Percentiles rank a stretch among this genome's conserved stretches.
These are phyloP conservation scores for Colletotrichum phormii DNA, from an alignment of 2,329 filamentous ascomycete species.

Conservation along the genomic window DNA sequence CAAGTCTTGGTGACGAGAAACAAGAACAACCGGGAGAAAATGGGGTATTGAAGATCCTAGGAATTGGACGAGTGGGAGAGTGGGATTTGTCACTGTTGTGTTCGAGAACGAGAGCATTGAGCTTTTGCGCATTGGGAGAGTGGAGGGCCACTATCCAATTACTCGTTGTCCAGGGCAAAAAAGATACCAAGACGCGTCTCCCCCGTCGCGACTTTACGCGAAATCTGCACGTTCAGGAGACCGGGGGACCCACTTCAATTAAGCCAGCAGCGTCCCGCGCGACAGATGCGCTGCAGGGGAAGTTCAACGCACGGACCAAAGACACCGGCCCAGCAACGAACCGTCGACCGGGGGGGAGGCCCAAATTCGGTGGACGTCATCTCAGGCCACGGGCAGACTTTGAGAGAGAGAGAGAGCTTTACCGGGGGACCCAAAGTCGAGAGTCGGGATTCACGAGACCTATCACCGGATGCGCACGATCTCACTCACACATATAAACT, in stretches of 20 bases:
- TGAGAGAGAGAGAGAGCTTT: conserved; percentile 12
- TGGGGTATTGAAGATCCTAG: conserved; percentile 11
- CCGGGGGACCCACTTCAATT: conserved; percentile 32
- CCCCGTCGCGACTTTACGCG: conserved; percentile 37
- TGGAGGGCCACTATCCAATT: conserved; percentile 5
- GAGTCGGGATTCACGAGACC: background rate
- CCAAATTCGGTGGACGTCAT: conserved; percentile 37
- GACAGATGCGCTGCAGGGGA: background rate
- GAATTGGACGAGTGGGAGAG: conserved; percentile 34
- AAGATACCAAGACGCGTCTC: conserved; percentile 30
- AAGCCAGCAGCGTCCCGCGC: conserved; percentile 13
- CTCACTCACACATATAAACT: background rate
- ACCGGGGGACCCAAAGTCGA: background rate
- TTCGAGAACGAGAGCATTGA: background rate
- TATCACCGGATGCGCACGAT: background rate
- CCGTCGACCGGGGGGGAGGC: background rate
- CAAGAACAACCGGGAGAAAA: conserved; percentile 8
- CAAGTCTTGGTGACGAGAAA: background rate
- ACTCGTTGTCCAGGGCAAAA: background rate
- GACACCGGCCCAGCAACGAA: conserved; percentile 28
- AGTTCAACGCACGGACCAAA: conserved; percentile 30
- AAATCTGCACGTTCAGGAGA: conserved; percentile 20
- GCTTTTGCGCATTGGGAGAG: background rate
- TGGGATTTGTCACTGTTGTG: conserved; percentile 27
- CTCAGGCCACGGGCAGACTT: conserved; percentile 37